Evolutionary conservation across 352 stramenopile species (phyloP).

Genomic region (Plasmopara halstedii): DNA sequence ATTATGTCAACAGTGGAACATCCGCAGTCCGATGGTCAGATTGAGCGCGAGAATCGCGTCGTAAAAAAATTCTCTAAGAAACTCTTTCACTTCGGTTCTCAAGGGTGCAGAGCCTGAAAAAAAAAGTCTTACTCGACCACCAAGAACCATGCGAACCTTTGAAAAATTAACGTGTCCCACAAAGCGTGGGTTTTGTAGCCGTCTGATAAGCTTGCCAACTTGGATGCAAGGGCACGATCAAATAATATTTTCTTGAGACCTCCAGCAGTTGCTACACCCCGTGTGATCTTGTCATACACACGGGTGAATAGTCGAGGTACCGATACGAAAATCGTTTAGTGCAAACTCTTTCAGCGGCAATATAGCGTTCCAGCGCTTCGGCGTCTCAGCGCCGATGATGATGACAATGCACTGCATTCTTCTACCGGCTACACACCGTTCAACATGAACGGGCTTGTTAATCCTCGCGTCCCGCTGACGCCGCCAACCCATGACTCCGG

Average conservation of each 20-base stretch:
- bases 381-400: too few relatives aligned
- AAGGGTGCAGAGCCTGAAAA: constrained; percentile 90
- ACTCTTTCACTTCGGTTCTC: constrained; percentile 85
- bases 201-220: constrained; percentile 26
- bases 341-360: too few relatives aligned
- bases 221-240: constrained; percentile 31
- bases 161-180: constrained; percentile 93
- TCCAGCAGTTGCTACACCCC: constrained; percentile 32
- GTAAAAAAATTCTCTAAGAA: constrained; percentile 87
- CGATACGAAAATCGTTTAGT: constrained; percentile 86
- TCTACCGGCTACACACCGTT: too few relatives aligned
- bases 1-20: too few relatives aligned
- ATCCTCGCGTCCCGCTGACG: too few relatives aligned
- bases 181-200: constrained; percentile 45
- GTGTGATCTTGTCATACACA: constrained; percentile 91
- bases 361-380: too few relatives aligned
- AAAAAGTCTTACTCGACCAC: constrained; percentile 82
- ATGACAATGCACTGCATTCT: too few relatives aligned
- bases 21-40: too few relatives aligned
- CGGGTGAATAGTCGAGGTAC: constrained; percentile 93
- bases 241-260: constrained; percentile 46
- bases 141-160: constrained; percentile 85
- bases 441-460: too few relatives aligned
- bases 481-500: too few relatives aligned
- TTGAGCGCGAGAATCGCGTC: too few relatives aligned